Evolutionary conservation across 2,329 filamentous ascomycete species (phyloP).

Genomic region (Byssothecium circinans): DNA sequence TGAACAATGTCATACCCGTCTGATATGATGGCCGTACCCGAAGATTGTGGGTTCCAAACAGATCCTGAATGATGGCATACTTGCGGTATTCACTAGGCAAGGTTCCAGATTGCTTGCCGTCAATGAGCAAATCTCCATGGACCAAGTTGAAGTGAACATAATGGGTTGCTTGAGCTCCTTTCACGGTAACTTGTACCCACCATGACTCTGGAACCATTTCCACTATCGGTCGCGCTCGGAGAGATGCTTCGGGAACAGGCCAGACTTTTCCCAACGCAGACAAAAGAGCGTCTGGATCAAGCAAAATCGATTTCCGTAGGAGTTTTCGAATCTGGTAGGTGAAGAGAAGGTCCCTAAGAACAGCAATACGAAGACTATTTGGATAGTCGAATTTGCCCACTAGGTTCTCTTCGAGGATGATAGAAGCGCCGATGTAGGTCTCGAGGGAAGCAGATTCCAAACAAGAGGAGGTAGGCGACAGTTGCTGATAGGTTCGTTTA

Average conservation of each 20-base stretch:
- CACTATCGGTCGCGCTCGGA: too few relatives aligned
- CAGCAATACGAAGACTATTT: too few relatives aligned
- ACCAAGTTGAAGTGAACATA: slow-evolving; percentile 50
- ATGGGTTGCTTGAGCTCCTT: too few relatives aligned
- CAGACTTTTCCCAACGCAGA: slow-evolving; percentile 47
- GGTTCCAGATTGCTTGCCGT: slow-evolving; percentile 54
- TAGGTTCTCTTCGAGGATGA: slow-evolving; percentile 54
- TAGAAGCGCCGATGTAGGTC: slow-evolving; percentile 46
- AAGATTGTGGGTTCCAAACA: slow-evolving; percentile 59
- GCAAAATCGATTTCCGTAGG: too few relatives aligned
- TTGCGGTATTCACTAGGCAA: slow-evolving; percentile 57
- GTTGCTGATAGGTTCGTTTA: slow-evolving; percentile 52
- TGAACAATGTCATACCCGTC: slow-evolving; percentile 54
- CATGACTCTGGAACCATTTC: too few relatives aligned
- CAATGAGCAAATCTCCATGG: slow-evolving; percentile 53
- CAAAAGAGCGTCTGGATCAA: too few relatives aligned
- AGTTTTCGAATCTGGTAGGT: too few relatives aligned
- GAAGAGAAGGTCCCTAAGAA: too few relatives aligned
- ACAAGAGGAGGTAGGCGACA: too few relatives aligned
- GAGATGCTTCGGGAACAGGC: slow-evolving; percentile 43
- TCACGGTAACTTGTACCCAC: too few relatives aligned
- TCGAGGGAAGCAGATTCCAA: too few relatives aligned
- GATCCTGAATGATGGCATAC: slow-evolving; percentile 46
- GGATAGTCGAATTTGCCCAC: slow-evolving; percentile 42
- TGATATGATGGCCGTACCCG: slow-evolving; percentile 56